Conservation (phyloP, 306 rosid species). For the Trifolium pratense region DNA sequence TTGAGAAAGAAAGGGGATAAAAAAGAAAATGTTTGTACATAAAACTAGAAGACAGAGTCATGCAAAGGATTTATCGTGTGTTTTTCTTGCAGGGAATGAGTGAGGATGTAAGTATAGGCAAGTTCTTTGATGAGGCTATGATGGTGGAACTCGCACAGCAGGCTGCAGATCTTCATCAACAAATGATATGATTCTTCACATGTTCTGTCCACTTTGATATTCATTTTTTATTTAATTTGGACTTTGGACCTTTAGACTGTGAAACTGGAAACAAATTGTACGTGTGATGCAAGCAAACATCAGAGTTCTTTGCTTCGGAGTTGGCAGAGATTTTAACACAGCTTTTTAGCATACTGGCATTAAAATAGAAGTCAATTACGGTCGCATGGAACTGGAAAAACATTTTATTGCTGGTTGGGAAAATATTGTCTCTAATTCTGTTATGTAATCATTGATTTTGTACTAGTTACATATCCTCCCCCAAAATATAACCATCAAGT, state of each 20-base stretch:
- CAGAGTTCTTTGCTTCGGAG: neutral
- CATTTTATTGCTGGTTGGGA: neutral
- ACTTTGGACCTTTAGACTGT: conserved; percentile 15
- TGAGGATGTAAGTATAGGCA: conserved; percentile 93
- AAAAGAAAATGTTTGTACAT: neutral
- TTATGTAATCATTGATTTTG: conserved; percentile 23
- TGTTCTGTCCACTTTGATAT: conserved; percentile 5
- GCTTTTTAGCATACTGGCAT: conserved; percentile 8
- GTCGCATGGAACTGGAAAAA: neutral
- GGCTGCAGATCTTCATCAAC: conserved; percentile 97
- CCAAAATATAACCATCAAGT: neutral
- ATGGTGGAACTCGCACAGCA: conserved; percentile 99
- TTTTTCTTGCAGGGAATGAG: conserved; percentile 83
- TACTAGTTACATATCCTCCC: neutral
- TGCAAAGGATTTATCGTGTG: conserved; percentile 19
- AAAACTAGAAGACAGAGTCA: neutral
- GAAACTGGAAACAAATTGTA: conserved; percentile 38
- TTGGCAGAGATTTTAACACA: conserved; percentile 20
- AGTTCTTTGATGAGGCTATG: conserved; percentile 98
- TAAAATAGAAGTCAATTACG: conserved; percentile 10
- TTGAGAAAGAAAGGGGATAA: neutral
- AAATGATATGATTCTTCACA: conserved; percentile 66
- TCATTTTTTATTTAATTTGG: conserved; percentile 10
- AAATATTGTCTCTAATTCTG: conserved; percentile 32
- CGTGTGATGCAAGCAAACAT: conserved; percentile 43